Conservation (phyloP, 345 rosid species). For the Cardamine occulta region DNA sequence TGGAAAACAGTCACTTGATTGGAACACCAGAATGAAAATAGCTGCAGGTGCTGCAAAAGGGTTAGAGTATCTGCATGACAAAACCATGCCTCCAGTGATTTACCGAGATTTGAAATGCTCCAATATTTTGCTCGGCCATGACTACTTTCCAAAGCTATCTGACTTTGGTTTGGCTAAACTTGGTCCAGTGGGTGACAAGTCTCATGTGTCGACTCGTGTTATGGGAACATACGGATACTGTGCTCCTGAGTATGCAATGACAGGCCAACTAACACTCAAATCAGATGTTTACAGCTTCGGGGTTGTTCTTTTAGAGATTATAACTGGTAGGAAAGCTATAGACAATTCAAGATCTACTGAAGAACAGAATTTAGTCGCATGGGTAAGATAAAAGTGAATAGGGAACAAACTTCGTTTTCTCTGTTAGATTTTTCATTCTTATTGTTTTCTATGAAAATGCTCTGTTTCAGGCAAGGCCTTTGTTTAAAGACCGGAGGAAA, state of each 20-base stretch:
- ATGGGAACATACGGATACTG: constrained; percentile 97
- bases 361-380: constrained; percentile 85
- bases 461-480: constrained; percentile 75
- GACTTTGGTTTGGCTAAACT: constrained; percentile 94
- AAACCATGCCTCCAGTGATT: constrained; percentile 83
- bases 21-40: constrained; percentile 91
- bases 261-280: constrained; percentile 84
- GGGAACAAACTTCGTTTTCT: background rate
- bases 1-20: constrained; percentile 68
- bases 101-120: constrained; percentile 87
- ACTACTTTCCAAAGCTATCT: constrained; percentile 80
- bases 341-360: constrained; percentile 65
- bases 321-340: constrained; percentile 86
- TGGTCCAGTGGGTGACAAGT: constrained; percentile 89
- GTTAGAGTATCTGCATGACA: constrained; percentile 77
- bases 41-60: constrained; percentile 95
- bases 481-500: constrained; percentile 77
- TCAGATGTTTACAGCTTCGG: constrained; percentile 92
- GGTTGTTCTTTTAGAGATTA: constrained; percentile 87
- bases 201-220: constrained; percentile 91
- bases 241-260: constrained; percentile 95
- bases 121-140: constrained; percentile 77
- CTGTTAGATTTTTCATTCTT: constrained; percentile 21
- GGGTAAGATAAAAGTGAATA: constrained; percentile 55
- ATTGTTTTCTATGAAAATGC: background rate